A percentile compares a stretch with the other conserved stretches of the same genome.
phyloP scores from a whole-genome alignment of 2,329 filamentous ascomycete species.

The Berkeleyomyces rouxiae region DNA sequence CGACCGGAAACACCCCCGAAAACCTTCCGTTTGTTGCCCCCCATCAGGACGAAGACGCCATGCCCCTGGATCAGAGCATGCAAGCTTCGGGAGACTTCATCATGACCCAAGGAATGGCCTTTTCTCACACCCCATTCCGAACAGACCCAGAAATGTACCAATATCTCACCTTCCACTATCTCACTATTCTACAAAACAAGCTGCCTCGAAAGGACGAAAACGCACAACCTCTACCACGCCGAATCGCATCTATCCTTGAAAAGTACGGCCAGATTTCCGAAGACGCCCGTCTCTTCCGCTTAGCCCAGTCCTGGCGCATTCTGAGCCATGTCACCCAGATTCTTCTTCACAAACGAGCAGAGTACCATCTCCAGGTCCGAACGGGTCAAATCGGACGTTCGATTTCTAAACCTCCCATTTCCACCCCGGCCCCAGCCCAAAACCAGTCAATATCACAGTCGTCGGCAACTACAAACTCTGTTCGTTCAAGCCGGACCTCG shows the following conservation, averaged over 20 bases:
- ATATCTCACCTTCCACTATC: conserved; percentile 38
- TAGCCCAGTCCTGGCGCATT: conserved; percentile 49
- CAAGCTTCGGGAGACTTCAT: conserved; percentile 40
- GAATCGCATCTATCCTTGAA: conserved; percentile 36
- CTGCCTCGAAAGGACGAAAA: conserved; percentile 24
- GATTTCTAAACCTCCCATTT: conserved; percentile 1
- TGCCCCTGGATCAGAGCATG: conserved; percentile 42
- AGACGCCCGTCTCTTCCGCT: conserved; percentile 36
- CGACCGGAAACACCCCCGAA: background rate
- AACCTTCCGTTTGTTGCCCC: conserved; percentile 19
- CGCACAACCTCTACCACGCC: conserved; percentile 26
- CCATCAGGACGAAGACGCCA: conserved; percentile 27
- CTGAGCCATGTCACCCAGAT: conserved; percentile 39
- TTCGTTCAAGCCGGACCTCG: background rate
- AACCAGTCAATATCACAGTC: background rate
- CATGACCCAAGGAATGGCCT: conserved; percentile 45
- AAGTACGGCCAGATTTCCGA: conserved; percentile 42
- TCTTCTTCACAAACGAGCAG: conserved; percentile 36
- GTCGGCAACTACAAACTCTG: background rate
- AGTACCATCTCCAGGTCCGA: conserved; percentile 38
- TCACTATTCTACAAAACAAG: conserved; percentile 34
- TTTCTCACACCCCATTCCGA: conserved; percentile 38
- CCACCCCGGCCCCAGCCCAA: conserved; percentile 8
- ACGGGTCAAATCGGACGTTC: background rate
- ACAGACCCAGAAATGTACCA: conserved; percentile 35